Conservation (phyloP, 2,329 filamentous ascomycete genomes). For the Thermochaetoides dissita region DNA sequence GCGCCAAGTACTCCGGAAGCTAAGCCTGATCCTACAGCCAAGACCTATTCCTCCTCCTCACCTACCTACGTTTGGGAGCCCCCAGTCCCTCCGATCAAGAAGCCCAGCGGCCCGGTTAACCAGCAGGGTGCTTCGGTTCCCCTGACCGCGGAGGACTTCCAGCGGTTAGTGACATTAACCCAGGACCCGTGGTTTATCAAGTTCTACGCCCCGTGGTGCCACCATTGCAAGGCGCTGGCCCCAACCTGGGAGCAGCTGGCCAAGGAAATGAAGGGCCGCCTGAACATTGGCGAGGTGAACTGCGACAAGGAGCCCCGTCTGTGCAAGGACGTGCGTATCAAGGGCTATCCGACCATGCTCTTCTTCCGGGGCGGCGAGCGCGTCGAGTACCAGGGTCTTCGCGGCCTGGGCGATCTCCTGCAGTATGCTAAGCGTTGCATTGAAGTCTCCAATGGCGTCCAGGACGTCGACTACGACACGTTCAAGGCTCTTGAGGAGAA, state of each 20-base stretch:
- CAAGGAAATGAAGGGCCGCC: constrained; percentile 74
- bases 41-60: constrained; percentile 11
- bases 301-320: constrained; percentile 73
- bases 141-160: constrained; percentile 74
- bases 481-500: constrained; percentile 80
- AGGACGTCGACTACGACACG: constrained; percentile 60
- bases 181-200: constrained; percentile 97
- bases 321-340: constrained; percentile 79
- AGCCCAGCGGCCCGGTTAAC: constrained; percentile 50
- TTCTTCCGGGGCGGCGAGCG: constrained; percentile 89
- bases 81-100: constrained; percentile 24
- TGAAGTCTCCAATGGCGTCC: constrained; percentile 60
- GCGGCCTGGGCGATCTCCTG: constrained; percentile 81
- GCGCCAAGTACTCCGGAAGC: too few relatives aligned
- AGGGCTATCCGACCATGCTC: constrained; percentile 74
- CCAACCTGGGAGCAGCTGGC: constrained; percentile 82
- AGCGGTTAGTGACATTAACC: constrained; percentile 69
- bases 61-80: constrained; percentile 8
- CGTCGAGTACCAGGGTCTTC: constrained; percentile 82
- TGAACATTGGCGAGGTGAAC: constrained; percentile 93
- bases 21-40: constrained; percentile 13
- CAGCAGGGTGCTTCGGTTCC: constrained; percentile 59
- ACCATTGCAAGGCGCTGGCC: constrained; percentile 85
- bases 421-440: constrained; percentile 77
- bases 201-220: constrained; percentile 96